Evolutionary conservation across 2,329 filamentous ascomycete species (phyloP).

Genomic region (Pseudohalonectria lignicola): DNA sequence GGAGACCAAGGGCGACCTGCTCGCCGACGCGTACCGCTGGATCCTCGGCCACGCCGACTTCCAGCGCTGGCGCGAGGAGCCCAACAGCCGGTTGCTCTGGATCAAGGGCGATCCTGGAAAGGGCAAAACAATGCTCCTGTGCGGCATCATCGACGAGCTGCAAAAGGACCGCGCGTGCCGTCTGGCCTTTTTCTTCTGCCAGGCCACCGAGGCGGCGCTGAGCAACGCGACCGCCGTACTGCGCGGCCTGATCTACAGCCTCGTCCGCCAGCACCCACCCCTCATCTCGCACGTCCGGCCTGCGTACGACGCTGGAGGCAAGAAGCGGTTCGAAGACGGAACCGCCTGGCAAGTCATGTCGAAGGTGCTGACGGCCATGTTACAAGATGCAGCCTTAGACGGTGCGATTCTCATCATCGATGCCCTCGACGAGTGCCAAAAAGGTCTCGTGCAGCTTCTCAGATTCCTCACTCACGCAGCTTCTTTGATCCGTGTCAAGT

Average conservation of each 20-base stretch:
- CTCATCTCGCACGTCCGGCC: conserved; percentile 22
- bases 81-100: conserved; percentile 19
- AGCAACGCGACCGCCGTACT: conserved; percentile 19
- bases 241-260: conserved; percentile 17
- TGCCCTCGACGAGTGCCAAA: conserved; percentile 33
- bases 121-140: conserved; percentile 31
- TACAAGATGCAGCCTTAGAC: conserved; percentile 20
- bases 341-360: conserved; percentile 26
- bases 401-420: conserved; percentile 28
- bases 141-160: conserved; percentile 3
- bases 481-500: conserved; percentile 25
- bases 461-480: conserved; percentile 5
- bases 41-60: conserved; percentile 18
- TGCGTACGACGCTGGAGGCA: conserved; percentile 18
- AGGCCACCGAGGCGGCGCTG: conserved; percentile 15
- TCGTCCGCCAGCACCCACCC: conserved; percentile 14
- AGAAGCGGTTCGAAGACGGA: conserved; percentile 20
- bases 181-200: conserved; percentile 21
- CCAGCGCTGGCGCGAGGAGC: conserved; percentile 11
- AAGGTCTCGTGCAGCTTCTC: conserved; percentile 7
- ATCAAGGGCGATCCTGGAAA: too few relatives aligned
- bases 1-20: conserved; percentile 19
- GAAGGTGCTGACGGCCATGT: conserved; percentile 25
- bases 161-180: not conserved
- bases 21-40: conserved; percentile 21